Evolutionary conservation across 352 stramenopile species (phyloP).

Genomic region (Thraustotheca clavata): DNA sequence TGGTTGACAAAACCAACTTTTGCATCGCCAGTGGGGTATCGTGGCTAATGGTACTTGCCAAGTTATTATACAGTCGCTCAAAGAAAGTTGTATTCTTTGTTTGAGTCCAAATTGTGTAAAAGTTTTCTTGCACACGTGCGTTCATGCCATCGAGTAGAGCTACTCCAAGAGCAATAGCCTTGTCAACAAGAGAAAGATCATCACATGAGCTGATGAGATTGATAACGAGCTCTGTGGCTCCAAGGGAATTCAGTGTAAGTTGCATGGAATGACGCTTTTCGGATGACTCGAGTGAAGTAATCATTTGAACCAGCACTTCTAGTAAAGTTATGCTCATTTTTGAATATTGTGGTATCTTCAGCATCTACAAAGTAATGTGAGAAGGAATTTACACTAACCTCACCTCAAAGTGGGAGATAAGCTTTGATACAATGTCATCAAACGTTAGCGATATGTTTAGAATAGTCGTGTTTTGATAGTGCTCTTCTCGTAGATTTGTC

Average conservation of each 20-base stretch:
- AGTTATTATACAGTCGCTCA: slow-evolving; percentile 34
- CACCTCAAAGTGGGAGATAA: slow-evolving; percentile 38
- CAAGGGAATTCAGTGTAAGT: slow-evolving; percentile 49
- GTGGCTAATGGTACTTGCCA: too few species aligned
- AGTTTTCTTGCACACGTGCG: slow-evolving; percentile 61
- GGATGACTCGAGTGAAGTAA: slow-evolving; percentile 46
- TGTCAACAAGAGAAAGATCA: slow-evolving; percentile 46
- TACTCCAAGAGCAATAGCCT: slow-evolving; percentile 51
- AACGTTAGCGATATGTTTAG: slow-evolving; percentile 46
- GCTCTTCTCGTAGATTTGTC: slow-evolving; percentile 37
- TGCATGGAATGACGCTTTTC: slow-evolving; percentile 53
- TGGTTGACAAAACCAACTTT: too few species aligned
- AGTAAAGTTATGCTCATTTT: slow-evolving; percentile 65
- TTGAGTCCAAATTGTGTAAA: slow-evolving; percentile 41
- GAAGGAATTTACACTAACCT: neutral
- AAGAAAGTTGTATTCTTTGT: slow-evolving; percentile 35
- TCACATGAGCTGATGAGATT: slow-evolving; percentile 45
- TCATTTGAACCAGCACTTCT: slow-evolving; percentile 66
- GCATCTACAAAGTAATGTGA: slow-evolving; percentile 27
- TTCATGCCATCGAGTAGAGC: slow-evolving; percentile 69
- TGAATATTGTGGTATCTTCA: slow-evolving; percentile 44
- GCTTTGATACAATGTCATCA: slow-evolving; percentile 50
- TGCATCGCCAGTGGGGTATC: too few species aligned
- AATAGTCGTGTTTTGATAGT: slow-evolving; percentile 31
- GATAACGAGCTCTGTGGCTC: slow-evolving; percentile 54